Evolutionary conservation across 2,329 filamentous ascomycete genomes (phyloP).

Genomic region (Elsinoe arachidis): DNA sequence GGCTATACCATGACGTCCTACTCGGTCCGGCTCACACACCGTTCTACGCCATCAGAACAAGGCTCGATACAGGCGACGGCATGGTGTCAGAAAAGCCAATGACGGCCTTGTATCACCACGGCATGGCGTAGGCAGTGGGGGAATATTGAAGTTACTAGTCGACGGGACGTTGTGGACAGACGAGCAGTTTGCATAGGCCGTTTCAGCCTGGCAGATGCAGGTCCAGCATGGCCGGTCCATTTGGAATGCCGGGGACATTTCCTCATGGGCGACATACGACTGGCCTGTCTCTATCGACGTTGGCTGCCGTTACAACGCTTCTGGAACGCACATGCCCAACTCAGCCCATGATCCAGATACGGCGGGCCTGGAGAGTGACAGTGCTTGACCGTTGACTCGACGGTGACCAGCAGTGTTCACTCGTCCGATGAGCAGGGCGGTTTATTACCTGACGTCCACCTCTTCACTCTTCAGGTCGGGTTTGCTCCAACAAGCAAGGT

Average conservation of each 20-base stretch:
- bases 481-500: conserved; percentile 10
- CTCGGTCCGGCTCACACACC: background rate
- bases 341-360: conserved; percentile 13
- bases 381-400: conserved; percentile 7
- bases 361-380: conserved; percentile 9
- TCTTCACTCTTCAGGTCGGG: background rate
- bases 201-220: conserved; percentile 11
- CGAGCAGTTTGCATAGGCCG: conserved; percentile 7
- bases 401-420: conserved; percentile 8
- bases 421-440: background rate
- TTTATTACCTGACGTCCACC: conserved; percentile 11
- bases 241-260: conserved; percentile 10
- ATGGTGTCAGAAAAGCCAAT: background rate
- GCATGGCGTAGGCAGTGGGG: background rate
- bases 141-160: conserved; percentile 13
- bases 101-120: background rate
- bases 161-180: conserved; percentile 9
- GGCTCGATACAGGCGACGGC: conserved; percentile 2
- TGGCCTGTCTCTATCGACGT: background rate
- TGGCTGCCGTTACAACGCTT: conserved; percentile 4
- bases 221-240: conserved; percentile 9
- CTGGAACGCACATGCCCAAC: conserved; percentile 10
- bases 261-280: background rate
- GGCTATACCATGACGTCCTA: background rate
- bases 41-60: background rate